Percentiles rank a stretch among this genome's conserved stretches.
Conservation (phyloP, 306 rosid genomes). For the Vigna nakashimae region DNA sequence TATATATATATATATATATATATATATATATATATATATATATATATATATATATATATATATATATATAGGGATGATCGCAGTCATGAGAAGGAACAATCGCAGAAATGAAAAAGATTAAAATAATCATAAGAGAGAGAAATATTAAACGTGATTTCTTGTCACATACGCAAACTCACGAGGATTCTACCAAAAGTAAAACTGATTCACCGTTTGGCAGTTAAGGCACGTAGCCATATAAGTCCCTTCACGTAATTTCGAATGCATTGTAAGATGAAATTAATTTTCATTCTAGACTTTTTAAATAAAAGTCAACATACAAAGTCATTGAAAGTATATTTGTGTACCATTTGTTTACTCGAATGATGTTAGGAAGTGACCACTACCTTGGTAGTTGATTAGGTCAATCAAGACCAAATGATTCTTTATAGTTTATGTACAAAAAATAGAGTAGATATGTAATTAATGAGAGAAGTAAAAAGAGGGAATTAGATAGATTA, state of each 20-base stretch:
- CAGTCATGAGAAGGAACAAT: conserved; percentile 13
- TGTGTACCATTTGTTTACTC: background rate
- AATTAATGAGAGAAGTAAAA: background rate
- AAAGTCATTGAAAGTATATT: background rate
- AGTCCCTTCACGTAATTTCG: conserved; percentile 26
- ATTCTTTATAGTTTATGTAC: background rate
- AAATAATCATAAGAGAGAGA: conserved; percentile 3
- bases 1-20: conserved; percentile 22
- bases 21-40: conserved; percentile 26
- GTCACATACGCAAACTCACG: conserved; percentile 42
- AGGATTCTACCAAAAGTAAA: conserved; percentile 8
- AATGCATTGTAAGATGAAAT: background rate
- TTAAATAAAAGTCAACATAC: background rate
- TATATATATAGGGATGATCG: conserved; percentile 23
- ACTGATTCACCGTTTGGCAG: conserved; percentile 37
- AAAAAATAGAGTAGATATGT: background rate
- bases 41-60: conserved; percentile 23
- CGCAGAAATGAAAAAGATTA: background rate
- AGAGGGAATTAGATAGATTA: conserved; percentile 17
- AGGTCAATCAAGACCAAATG: background rate
- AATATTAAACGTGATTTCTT: conserved; percentile 42
- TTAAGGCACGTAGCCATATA: conserved; percentile 6
- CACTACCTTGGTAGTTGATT: conserved; percentile 8
- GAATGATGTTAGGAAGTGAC: too few species aligned
- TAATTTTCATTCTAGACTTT: background rate